Percentiles rank a stretch among this genome's conserved stretches.
Evolutionary conservation across 2,329 filamentous ascomycete genomes (phyloP).

Genomic region (Penicillium capsulatum): DNA sequence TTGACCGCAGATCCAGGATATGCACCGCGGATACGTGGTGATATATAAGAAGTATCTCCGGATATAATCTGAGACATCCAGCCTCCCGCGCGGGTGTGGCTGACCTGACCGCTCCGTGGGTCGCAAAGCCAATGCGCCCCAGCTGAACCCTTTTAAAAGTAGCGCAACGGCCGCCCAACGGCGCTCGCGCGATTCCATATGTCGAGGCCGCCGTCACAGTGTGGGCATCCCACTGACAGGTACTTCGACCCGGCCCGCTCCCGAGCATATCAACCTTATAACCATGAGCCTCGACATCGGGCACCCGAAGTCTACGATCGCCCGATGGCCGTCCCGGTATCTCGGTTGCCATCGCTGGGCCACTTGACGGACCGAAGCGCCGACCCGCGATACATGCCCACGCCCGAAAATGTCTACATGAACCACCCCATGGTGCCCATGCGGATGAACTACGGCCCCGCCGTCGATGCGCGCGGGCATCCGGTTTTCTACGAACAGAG

Average conservation of each 20-base stretch:
- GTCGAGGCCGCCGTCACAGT: slow-evolving; percentile 29
- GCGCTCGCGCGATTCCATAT: slow-evolving; percentile 23
- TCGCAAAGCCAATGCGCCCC: slow-evolving; percentile 10
- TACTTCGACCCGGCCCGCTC: slow-evolving; percentile 18
- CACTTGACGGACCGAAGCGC: slow-evolving; percentile 14
- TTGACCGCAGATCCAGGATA: slow-evolving; percentile 16
- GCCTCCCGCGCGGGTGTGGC: slow-evolving; percentile 11
- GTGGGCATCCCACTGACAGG: slow-evolving; percentile 24
- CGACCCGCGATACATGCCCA: slow-evolving; percentile 23
- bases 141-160: slow-evolving; percentile 11
- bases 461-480: slow-evolving; percentile 15
- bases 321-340: slow-evolving; percentile 10
- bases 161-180: slow-evolving; percentile 12
- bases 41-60: slow-evolving; percentile 6
- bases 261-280: slow-evolving; percentile 16
- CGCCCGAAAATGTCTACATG: slow-evolving; percentile 19
- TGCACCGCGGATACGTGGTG: not conserved
- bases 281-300: slow-evolving; percentile 23
- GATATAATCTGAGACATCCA: slow-evolving; percentile 12
- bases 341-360: slow-evolving; percentile 16
- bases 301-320: slow-evolving; percentile 16
- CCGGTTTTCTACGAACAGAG: slow-evolving; percentile 21
- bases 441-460: slow-evolving; percentile 12
- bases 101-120: slow-evolving; percentile 16
- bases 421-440: slow-evolving; percentile 17